Percentiles rank a stretch among this genome's conserved stretches.
Evolutionary conservation across 2,329 filamentous ascomycete genomes (phyloP).

Genomic region (Colletotrichum gigasporum): DNA sequence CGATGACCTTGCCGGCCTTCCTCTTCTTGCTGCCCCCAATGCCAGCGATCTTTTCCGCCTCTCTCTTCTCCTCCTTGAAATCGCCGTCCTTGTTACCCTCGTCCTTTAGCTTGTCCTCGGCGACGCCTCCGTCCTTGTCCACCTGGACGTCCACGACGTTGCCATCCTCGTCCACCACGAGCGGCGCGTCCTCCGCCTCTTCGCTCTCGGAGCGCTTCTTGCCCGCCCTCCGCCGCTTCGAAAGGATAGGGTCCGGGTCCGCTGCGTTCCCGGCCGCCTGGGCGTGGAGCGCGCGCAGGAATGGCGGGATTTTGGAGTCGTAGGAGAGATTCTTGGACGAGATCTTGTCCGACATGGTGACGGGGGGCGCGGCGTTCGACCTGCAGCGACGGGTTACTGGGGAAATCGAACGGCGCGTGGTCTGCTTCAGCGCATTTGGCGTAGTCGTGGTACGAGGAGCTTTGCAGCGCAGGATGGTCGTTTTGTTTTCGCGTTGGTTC

Average conservation of each 20-base stretch:
- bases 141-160: conserved; percentile 66
- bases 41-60: conserved; percentile 46
- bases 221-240: conserved; percentile 56
- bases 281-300: conserved; percentile 66
- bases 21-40: conserved; percentile 63
- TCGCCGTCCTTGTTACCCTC: conserved; percentile 36
- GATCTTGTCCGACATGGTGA: conserved; percentile 65
- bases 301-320: conserved; percentile 66
- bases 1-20: conserved; percentile 62
- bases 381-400: no score
- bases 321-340: conserved; percentile 78
- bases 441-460: no score
- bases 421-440: not conserved
- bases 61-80: conserved; percentile 36
- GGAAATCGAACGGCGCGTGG: no score
- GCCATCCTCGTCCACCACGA: conserved; percentile 78
- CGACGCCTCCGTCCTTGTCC: conserved; percentile 53
- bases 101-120: conserved; percentile 38
- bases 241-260: conserved; percentile 62
- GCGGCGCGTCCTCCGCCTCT: conserved; percentile 79
- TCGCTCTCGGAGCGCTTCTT: conserved; percentile 70
- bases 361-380: conserved; percentile 34
- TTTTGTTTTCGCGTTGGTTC: no score
- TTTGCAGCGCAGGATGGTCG: no score
- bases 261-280: conserved; percentile 57